Evolutionary conservation across 177 flowering plant species (phyloP).

Genomic region (Tripterygium wilfordii): DNA sequence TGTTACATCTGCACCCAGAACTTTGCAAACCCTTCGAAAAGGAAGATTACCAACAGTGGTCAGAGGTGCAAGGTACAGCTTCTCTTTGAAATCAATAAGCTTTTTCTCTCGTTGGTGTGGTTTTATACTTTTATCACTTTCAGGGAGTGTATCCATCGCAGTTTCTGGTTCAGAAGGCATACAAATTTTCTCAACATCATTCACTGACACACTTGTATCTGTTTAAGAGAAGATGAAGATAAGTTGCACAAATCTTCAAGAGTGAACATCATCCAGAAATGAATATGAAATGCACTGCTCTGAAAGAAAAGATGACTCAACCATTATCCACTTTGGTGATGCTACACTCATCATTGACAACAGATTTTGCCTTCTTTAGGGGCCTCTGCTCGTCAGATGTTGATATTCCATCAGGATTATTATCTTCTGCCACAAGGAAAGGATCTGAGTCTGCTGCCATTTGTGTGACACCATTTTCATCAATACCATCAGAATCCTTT

Average conservation of each 20-base stretch:
- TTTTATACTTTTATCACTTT: constrained; percentile 57
- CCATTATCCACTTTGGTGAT: constrained; percentile 32
- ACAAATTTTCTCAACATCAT: constrained; percentile 17
- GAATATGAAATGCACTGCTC: neutral
- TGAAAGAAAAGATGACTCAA: constrained; percentile 6
- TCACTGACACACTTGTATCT: constrained; percentile 24
- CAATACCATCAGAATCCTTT: constrained; percentile 23
- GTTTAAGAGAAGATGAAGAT: constrained; percentile 9
- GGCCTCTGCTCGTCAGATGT: constrained; percentile 45
- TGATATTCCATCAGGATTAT: constrained; percentile 16
- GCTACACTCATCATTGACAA: constrained; percentile 21
- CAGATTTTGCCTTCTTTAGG: constrained; percentile 57
- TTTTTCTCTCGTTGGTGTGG: constrained; percentile 83
- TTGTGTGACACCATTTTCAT: constrained; percentile 28
- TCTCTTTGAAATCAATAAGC: constrained; percentile 80
- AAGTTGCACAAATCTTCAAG: neutral
- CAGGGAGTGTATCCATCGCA: constrained; percentile 24
- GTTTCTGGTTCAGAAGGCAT: no score
- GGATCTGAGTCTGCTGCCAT: constrained; percentile 14
- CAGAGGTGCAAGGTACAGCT: constrained; percentile 92
- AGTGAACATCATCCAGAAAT: neutral
- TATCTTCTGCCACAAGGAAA: constrained; percentile 18
- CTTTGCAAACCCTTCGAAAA: constrained; percentile 84
- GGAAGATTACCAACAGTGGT: constrained; percentile 99
- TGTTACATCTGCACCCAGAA: constrained; percentile 89